Evolutionary conservation across 1,139 yeast genomes (phyloP), one percentile per base, ranked within the genome.

Genomic region (Pichia sp.): DNA sequence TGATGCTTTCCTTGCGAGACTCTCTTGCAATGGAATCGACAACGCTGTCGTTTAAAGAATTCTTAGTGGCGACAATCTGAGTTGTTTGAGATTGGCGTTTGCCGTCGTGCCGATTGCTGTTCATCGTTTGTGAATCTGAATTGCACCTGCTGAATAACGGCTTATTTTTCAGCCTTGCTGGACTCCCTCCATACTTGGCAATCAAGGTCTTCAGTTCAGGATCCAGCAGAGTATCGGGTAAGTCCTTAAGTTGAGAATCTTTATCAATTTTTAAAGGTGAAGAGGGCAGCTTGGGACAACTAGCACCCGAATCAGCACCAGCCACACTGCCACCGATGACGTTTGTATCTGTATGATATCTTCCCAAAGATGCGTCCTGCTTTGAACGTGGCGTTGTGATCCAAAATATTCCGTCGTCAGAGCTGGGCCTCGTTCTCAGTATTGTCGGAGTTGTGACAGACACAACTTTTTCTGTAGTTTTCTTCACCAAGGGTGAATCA

Each of bases 361-460:
- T 10, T 31, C 36, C 36, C 13, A 31, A 6, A 6, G 36, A 4
- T 4, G 36, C 16, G 16, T 13, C 13, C 16, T 31, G 6, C 3
- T 31, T 31, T 2, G 48, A 41, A n/a, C 28, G 47, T 1, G 69
- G 68, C 0, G 69, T 64, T 21, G 59, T 55, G 3, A 65, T 66
- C 70, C 70, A 66, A 47, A 63, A 66, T n/a, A 66, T 65, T 18
- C 62, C 65, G 49, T 66, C 69, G 48, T 66, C 70, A 1, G 69
- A 63, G 31, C 66, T 61, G 13, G 54, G 60, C 39, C 52, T 53
- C 12, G 43, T 25, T 26, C 56, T 56, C 10, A 30, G 5, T 8
- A 44, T n/a, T 3, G 19, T 43, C 22, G 54, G 54, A 1, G 51
- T 37, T 5, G 44, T 28, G 1, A 12, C 36, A n/a, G 36, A 31